Percentiles rank a stretch among this genome's conserved stretches.
These are phyloP conservation scores for Nepenthes mirabilis DNA, from an alignment of 148 eudicot genomes.

Conservation along the genomic window DNA sequence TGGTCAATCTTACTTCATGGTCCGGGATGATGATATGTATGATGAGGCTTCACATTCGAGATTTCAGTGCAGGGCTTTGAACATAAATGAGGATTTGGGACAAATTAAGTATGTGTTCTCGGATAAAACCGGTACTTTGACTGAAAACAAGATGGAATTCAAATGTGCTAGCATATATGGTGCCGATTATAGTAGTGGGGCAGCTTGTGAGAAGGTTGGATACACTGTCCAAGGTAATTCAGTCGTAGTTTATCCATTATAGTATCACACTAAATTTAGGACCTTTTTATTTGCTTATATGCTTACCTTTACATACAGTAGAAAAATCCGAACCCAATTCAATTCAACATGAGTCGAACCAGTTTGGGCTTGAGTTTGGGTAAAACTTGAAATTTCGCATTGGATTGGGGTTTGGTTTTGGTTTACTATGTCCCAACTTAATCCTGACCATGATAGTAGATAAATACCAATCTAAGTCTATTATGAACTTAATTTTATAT, in stretches of 20 bases:
- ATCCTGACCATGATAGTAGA: too few species aligned
- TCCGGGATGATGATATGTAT: slow-evolving; percentile 53
- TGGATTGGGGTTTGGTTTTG: too few species aligned
- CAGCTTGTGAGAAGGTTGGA: slow-evolving; percentile 28
- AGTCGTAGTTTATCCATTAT: not conserved
- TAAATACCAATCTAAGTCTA: too few species aligned
- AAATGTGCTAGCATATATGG: slow-evolving; percentile 84
- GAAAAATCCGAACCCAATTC: too few species aligned
- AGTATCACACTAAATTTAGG: too few species aligned
- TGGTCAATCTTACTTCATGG: slow-evolving; percentile 99
- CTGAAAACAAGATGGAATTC: slow-evolving; percentile 99
- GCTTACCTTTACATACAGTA: too few species aligned
- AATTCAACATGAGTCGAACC: too few species aligned
- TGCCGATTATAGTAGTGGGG: slow-evolving; percentile 45
- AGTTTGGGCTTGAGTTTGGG: too few species aligned
- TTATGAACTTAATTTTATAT: too few species aligned
- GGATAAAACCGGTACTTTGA: slow-evolving; percentile 95
- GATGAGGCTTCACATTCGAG: slow-evolving; percentile 65
- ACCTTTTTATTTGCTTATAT: too few species aligned
- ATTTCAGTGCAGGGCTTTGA: slow-evolving; percentile 92
- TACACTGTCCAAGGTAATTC: slow-evolving; percentile 47
- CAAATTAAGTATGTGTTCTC: slow-evolving; percentile 94
- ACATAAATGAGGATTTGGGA: slow-evolving; percentile 95
- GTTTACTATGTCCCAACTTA: too few species aligned
- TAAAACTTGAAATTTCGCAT: too few species aligned